Conservation (phyloP, 129 eudicot genomes). For the Centaurea solstitialis region DNA sequence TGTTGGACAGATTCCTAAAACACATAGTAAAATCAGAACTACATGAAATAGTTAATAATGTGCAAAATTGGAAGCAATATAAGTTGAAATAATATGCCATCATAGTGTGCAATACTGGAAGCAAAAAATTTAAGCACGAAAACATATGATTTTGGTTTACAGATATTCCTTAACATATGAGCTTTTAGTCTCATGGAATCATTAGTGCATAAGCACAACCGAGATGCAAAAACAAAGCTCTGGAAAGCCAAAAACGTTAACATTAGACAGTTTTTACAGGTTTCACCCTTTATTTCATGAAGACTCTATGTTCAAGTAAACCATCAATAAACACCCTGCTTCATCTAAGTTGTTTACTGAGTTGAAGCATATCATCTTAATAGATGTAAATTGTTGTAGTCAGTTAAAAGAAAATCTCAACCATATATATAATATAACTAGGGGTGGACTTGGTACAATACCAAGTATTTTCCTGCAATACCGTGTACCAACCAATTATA, state of each 20-base stretch:
- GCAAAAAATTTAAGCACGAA: background rate
- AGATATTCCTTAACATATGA: background rate
- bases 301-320: background rate
- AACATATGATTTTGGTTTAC: background rate
- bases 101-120: background rate
- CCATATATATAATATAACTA: background rate
- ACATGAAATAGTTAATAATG: background rate
- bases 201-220: background rate
- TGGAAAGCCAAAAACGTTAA: background rate
- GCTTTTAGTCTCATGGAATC: background rate
- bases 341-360: background rate
- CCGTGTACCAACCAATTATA: too few relatives aligned
- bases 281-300: background rate
- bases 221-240: background rate
- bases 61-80: background rate
- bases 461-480: too few relatives aligned
- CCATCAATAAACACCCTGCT: background rate
- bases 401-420: background rate
- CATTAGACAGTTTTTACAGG: background rate
- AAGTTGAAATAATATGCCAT: background rate
- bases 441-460: too few relatives aligned
- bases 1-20: constrained; percentile 64
- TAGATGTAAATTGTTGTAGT: background rate
- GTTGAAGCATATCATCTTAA: background rate
- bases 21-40: constrained; percentile 9